Evolutionary conservation across 441 rosid genomes (phyloP).

Genomic region (Croton setiger): DNA sequence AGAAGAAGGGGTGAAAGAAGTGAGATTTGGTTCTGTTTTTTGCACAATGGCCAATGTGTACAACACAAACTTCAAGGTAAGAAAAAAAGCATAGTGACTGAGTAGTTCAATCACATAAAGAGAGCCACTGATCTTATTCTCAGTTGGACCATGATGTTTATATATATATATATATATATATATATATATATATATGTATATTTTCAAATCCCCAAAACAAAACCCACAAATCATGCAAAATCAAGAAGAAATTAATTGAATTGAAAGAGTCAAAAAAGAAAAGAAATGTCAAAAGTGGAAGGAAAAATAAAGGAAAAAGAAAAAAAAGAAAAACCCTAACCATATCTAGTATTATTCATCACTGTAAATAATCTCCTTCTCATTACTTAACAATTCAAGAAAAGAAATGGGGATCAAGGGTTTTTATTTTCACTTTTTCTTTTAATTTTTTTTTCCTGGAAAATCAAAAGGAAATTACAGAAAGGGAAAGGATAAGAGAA

Average conservation of each 20-base stretch:
- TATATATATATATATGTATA: constrained; percentile 24
- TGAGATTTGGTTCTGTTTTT: constrained; percentile 17
- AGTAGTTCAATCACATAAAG: constrained; percentile 66
- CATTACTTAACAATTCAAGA: constrained; percentile 14
- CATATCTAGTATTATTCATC: neutral
- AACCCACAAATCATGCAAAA: constrained; percentile 45
- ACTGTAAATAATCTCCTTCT: constrained; percentile 9
- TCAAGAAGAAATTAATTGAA: constrained; percentile 3
- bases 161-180: no score
- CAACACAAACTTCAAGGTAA: constrained; percentile 53
- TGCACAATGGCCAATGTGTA: constrained; percentile 27
- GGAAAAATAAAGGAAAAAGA: neutral
- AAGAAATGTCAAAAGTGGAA: constrained; percentile 25
- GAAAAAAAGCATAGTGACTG: constrained; percentile 37
- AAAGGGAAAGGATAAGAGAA: constrained; percentile 26
- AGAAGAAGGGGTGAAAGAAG: constrained; percentile 11
- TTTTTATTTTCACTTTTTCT: no score
- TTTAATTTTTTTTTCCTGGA: constrained; percentile 20
- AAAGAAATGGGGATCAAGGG: constrained; percentile 25
- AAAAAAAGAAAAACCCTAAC: constrained; percentile 35
- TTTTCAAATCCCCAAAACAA: constrained; percentile 38
- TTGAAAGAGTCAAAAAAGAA: constrained; percentile 18
- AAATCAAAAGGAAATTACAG: constrained; percentile 23
- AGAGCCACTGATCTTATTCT: constrained; percentile 36
- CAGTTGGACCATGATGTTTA: constrained; percentile 46